Percentiles rank a stretch among this genome's conserved stretches.
These are phyloP conservation scores for Sordariomycetes sp. DNA, from an alignment of 2,329 filamentous ascomycete genomes.

Conservation along the genomic window DNA sequence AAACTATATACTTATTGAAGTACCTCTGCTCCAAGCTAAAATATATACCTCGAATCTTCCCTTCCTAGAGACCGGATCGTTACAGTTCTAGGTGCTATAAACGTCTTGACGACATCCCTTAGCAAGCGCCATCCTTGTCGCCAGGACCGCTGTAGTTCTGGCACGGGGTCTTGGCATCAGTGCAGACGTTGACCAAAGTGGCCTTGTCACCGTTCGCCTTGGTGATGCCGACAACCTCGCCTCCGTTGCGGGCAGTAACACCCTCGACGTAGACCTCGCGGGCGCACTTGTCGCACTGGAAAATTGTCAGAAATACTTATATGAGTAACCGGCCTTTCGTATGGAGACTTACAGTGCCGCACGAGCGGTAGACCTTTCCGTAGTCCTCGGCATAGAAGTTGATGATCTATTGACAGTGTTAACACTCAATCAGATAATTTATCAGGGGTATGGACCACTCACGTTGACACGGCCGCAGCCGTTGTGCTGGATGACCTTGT, in stretches of 20 bases:
- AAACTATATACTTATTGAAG: no score
- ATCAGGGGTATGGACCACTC: neutral
- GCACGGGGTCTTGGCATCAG: constrained; percentile 11
- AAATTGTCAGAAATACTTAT: neutral
- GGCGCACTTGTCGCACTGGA: constrained; percentile 11
- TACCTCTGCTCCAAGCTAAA: no score
- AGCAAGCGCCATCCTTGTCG: neutral
- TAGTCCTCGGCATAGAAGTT: constrained; percentile 29
- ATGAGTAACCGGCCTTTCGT: neutral
- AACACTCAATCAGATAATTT: neutral
- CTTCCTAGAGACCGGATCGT: no score
- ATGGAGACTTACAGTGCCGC: constrained; percentile 18
- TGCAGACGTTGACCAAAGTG: constrained; percentile 8
- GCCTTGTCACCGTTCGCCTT: constrained; percentile 21
- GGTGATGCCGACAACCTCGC: constrained; percentile 26
- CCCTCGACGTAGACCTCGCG: constrained; percentile 29
- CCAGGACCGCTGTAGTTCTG: constrained; percentile 11
- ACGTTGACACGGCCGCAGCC: constrained; percentile 24
- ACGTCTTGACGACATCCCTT: neutral
- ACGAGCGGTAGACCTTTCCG: constrained; percentile 34
- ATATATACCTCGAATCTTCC: no score
- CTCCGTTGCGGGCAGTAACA: constrained; percentile 20
- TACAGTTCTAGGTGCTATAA: no score
- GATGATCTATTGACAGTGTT: constrained; percentile 13
- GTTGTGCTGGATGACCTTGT: constrained; percentile 34